Base-by-base conservation (phyloP, 2,329 filamentous ascomycete genomes). In the Talaromyces verruculosus region DNA sequence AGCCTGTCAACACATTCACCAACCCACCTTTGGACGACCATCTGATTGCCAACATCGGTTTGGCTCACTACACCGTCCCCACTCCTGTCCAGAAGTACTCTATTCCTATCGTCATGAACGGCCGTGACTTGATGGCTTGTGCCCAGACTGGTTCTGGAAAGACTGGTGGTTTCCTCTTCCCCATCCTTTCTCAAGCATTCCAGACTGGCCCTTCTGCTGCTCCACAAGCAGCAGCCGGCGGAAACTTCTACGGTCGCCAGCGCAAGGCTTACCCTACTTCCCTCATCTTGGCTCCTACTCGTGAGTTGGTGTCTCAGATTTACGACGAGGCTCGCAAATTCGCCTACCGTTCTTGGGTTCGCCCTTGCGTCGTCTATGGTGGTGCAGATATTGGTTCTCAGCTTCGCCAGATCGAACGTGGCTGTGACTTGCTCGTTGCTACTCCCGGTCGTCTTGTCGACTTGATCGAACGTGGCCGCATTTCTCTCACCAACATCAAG, bases 111-210 rank as follows among this genome's bases (percentile, higher is more conserved):
- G 95, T 99, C 78, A 97, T 97, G 91, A 90, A 89, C 73, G 95
- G 95, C 70, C 93, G 95, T 82, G 95, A 99, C 82, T 85, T 99
- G 78, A 99, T 99, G 95, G 95, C 95, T 81, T 99, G 95, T 85
- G 95, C 95, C 75, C 95, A 99, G 87, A 99, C 95, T 73, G 95
- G 94, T 89, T 99, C 95, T 76, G 95, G 95, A 86, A 99, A 99
- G 88, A 99, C 95, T 79, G 95, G 95, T 85, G 95, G 95, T 86
- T 99, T 99, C 88, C 85, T 99, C 70, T 99, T 99, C 86, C 95
- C 95, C 67, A 98, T 99, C 71, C 87, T 99, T 61, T 97, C 95
- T n/a, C 94, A 99, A 83, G 92, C 94, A 63, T 98, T 93, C 85
- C 86, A 92, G 76, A 92, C 89, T 74, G 95, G 95, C 39, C 95